These are phyloP conservation scores for Pyrenochaeta sp. DNA, from an alignment of 2,329 filamentous ascomycete species.

Conservation along the genomic window DNA sequence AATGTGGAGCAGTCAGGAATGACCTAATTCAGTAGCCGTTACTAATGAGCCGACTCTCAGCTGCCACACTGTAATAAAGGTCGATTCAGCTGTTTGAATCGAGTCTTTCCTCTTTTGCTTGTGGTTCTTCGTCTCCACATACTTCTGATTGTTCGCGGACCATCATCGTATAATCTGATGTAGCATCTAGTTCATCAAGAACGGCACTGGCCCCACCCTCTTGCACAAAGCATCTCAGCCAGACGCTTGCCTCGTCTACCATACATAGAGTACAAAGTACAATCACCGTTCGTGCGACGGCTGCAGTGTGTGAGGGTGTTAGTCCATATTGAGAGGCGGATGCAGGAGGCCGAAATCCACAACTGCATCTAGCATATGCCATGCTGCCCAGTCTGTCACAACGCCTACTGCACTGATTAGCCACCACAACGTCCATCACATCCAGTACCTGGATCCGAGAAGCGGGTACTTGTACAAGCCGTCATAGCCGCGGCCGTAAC, in stretches of 20 bases:
- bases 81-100: neutral
- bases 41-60: slow-evolving; percentile 6
- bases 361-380: slow-evolving; percentile 31
- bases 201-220: no score
- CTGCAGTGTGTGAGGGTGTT: slow-evolving; percentile 8
- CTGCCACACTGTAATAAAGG: no score
- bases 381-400: slow-evolving; percentile 46
- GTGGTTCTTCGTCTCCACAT: no score
- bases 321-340: slow-evolving; percentile 15
- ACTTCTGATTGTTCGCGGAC: no score
- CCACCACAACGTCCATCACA: slow-evolving; percentile 23
- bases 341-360: slow-evolving; percentile 19
- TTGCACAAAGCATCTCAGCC: no score
- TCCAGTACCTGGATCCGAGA: slow-evolving; percentile 24
- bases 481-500: slow-evolving; percentile 34
- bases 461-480: slow-evolving; percentile 31
- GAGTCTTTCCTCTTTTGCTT: no score
- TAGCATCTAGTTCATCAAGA: no score
- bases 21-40: slow-evolving; percentile 4
- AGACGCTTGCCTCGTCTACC: no score
- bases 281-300: neutral
- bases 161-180: no score
- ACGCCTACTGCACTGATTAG: slow-evolving; percentile 26
- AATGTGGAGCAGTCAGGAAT: slow-evolving; percentile 5
- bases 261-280: neutral